Base-by-base conservation (phyloP, 139 green algal species). In the Coelastrella sp. region DNA sequence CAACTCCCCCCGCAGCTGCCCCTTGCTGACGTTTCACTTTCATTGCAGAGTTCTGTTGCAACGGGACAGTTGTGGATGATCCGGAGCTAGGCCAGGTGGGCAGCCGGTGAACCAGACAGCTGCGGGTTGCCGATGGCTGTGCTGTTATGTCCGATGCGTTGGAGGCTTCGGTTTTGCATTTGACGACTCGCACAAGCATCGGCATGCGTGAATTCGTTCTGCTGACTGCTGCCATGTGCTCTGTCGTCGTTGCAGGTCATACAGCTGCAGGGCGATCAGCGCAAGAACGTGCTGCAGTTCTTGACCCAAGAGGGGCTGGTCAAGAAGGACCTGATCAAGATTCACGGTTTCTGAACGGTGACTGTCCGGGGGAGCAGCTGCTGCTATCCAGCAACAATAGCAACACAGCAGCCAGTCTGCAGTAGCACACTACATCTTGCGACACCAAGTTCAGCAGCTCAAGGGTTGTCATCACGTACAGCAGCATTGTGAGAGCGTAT, bases 241-340 rank as follows among this genome's bases (percentile, higher is more conserved):
- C 35, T 49, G 35, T 49, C 35, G 35, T 49, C 56, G 56, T 1
- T 81, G 66, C 93, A 96, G 92, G 95, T 99, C 73, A 99, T 99
- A 73, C 98, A 99, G 95, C 95, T 99, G 80, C 98, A 99, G 92
- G 98, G 98, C 59, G 98, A 99, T 92, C 98, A 99, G 96, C 96
- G 98, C 91, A 99, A 99, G 94, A 99, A 99, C 93, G 97, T 99
- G n/a, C 94, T 92, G 7, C 93, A 97, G 75, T 99, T 99, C 91
- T 89, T 99, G 76, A 91, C 97, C 1, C 92, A 96, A 81, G 96
- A 96, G 94, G 96, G 98, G 75, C 95, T 99, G 59, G 95, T 96
- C 73, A 99, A 99, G 95, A 99, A 99, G 95, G 97, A 99, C 84
- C 82, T 97, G 58, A 97, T 99, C 94, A 99, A 99, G 96, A 95